Percentiles rank a stretch among this genome's conserved stretches.
Conservation (phyloP, 176 grass and related monocot genomes). For the Zea luxurians region DNA sequence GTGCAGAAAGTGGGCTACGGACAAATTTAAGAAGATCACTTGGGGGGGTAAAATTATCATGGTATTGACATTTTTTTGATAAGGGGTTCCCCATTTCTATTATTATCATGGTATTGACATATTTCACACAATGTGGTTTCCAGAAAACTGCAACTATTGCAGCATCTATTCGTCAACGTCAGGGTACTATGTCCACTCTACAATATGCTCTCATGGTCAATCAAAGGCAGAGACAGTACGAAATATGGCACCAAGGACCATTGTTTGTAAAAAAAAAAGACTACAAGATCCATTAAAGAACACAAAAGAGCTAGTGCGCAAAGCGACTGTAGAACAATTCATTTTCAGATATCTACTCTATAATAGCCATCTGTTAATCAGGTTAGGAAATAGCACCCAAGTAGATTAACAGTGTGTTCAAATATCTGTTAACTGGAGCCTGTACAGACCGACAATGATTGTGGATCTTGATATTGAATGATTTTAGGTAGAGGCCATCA, state of each 20-base stretch:
- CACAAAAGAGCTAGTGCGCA: background rate
- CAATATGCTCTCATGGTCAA: background rate
- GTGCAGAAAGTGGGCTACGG: background rate
- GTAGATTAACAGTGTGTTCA: background rate
- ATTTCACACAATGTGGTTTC: background rate
- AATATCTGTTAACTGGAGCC: background rate
- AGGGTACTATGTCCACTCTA: background rate
- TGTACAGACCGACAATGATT: background rate
- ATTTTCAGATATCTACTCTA: background rate
- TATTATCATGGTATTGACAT: background rate
- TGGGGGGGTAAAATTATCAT: too few relatives aligned
- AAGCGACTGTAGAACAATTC: background rate
- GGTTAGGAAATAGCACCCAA: background rate
- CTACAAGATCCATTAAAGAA: background rate
- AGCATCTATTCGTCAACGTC: too few relatives aligned
- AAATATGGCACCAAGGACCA: background rate
- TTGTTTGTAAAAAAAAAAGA: background rate
- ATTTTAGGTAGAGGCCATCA: conserved; percentile 28
- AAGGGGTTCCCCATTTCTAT: too few relatives aligned
- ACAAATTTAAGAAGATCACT: background rate
- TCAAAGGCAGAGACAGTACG: background rate
- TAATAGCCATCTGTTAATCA: background rate
- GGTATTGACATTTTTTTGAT: too few relatives aligned
- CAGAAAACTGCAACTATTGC: background rate
- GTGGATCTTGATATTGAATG: conserved; percentile 28